Base-by-base conservation (phyloP, 805 yeast genomes). In the Clavispora fructus region DNA sequence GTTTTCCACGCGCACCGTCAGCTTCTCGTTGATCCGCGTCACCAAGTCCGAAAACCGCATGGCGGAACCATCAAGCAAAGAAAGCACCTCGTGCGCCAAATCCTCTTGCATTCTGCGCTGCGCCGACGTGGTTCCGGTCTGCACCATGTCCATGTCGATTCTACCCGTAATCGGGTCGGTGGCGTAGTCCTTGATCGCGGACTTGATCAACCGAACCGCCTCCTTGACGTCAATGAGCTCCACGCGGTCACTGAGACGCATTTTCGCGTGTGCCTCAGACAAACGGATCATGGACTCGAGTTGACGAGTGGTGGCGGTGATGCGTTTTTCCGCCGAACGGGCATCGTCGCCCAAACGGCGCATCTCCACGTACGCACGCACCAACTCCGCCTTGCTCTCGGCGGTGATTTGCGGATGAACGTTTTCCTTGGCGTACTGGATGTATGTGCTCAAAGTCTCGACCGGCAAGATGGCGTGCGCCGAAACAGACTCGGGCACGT, bases 241-340 rank as follows among this genome's bases (percentile, higher is more conserved):
- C 6, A 94, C 99, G 0, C 57, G 62, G 1, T 74, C 68, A 1
- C 92, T 78, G 28, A 94, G 73, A 57, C 96, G 81, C 96, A 94
- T 87, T 68, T 90, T 91, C 1, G 99, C 99, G 63, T 94, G 98
- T 0, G 98, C 99, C 68, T 94, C 99, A 0, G 95, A 68, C 43
- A 94, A 74, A 61, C 99, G 82, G 54, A 92, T 91, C 96, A 94
- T 88, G 43, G 95, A 84, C 67, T 94, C 99, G 47, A 94, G 74
- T 65, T 94, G 99, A 68, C 99, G 80, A 1, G 99, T 92, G 0
- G 99, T 94, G 4, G 99, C 99, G 0, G 99, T 94, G 55, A 94
- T 87, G 57, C 99, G 75, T 65, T 85, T 87, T 52, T 94, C 98
- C 11, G 89, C 74, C 1, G 90, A 72, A 48, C 96, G 74, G 6